phyloP scores from a whole-genome alignment of 163 green algal genomes.

The Volvox carteri region DNA sequence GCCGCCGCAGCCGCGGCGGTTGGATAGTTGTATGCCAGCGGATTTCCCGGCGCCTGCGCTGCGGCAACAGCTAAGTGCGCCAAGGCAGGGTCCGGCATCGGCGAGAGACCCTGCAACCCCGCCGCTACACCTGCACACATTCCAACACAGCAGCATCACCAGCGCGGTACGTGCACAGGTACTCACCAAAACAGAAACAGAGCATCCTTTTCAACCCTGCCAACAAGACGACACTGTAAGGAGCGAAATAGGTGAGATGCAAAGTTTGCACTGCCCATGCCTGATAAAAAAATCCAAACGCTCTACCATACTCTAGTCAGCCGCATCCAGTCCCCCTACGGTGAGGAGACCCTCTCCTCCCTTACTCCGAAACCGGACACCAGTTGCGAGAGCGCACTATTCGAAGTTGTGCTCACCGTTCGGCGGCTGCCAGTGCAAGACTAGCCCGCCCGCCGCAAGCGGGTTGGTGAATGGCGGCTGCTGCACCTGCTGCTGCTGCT shows the following conservation, averaged over 20 bases:
- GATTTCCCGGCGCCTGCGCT: slow-evolving; percentile 26
- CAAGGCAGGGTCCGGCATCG: slow-evolving; percentile 24
- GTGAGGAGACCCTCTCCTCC: not conserved
- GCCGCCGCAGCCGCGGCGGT: not conserved
- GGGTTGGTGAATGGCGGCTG: slow-evolving; percentile 22
- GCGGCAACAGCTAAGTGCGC: slow-evolving; percentile 23
- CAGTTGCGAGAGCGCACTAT: too few species aligned
- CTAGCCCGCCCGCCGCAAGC: slow-evolving; percentile 7
- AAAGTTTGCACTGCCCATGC: not conserved
- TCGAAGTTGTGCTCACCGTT: slow-evolving; percentile 29
- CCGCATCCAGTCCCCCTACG: not conserved
- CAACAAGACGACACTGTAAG: too few species aligned
- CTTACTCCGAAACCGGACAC: too few species aligned
- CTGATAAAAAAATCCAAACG: too few species aligned
- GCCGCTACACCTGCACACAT: not conserved
- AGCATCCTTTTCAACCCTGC: too few species aligned
- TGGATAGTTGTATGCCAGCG: not conserved
- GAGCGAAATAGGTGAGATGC: not conserved
- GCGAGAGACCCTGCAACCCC: not conserved
- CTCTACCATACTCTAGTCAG: too few species aligned
- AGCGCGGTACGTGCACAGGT: too few species aligned
- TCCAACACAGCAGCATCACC: too few species aligned
- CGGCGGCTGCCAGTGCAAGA: not conserved
- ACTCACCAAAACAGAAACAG: too few species aligned
- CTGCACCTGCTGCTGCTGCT: slow-evolving; percentile 10